phyloP scores from a whole-genome alignment of 306 rosid species.

The Gastrolobium bilobum region DNA sequence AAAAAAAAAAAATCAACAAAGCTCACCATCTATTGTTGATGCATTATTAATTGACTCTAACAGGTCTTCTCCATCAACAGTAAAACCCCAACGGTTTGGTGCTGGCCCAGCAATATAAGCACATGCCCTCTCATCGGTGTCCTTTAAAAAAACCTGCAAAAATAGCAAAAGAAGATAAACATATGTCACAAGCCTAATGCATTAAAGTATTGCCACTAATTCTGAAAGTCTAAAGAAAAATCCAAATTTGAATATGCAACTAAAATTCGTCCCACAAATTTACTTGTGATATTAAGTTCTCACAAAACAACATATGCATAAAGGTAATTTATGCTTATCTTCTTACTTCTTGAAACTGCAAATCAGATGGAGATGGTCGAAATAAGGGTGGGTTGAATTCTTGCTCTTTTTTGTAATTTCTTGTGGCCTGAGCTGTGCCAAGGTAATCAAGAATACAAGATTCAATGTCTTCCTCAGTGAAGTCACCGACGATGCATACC shows the following conservation, averaged over 20 bases:
- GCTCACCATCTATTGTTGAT: slow-evolving; percentile 65
- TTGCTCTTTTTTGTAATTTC: slow-evolving; percentile 50
- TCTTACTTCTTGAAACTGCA: slow-evolving; percentile 94
- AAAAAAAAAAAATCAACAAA: not conserved
- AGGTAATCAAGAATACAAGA: slow-evolving; percentile 96
- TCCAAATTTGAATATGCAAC: slow-evolving; percentile 5
- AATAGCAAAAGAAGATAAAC: slow-evolving; percentile 35
- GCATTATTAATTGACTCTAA: slow-evolving; percentile 62
- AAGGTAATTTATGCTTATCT: slow-evolving; percentile 41
- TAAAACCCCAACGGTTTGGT: slow-evolving; percentile 98
- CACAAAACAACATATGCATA: slow-evolving; percentile 14
- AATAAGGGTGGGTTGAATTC: slow-evolving; percentile 70
- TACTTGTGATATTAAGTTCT: not conserved
- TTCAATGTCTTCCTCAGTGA: slow-evolving; percentile 89
- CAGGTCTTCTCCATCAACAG: slow-evolving; percentile 81
- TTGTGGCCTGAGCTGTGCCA: slow-evolving; percentile 79
- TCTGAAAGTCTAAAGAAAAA: slow-evolving; percentile 18
- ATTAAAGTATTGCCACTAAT: slow-evolving; percentile 20
- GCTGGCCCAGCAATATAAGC: slow-evolving; percentile 99
- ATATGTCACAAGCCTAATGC: slow-evolving; percentile 35
- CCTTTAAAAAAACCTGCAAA: slow-evolving; percentile 88
- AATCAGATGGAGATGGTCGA: slow-evolving; percentile 75
- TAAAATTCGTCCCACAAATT: not conserved
- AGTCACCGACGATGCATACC: slow-evolving; percentile 96
- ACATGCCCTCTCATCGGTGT: slow-evolving; percentile 99